Base-by-base conservation (phyloP, 805 yeast genomes). In the Grigorovia humatica region DNA sequence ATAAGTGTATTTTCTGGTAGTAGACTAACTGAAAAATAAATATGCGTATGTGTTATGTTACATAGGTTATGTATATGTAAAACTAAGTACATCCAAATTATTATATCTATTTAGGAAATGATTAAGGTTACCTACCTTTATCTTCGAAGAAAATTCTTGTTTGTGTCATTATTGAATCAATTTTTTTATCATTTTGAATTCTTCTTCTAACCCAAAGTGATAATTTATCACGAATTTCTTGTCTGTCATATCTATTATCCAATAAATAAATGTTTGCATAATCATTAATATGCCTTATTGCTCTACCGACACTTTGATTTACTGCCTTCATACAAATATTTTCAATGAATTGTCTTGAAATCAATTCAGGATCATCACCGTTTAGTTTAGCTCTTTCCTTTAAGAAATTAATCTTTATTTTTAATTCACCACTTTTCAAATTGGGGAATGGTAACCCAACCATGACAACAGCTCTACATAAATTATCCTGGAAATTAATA, bases 361-460 rank as follows among this genome's bases (percentile, higher is more conserved):
- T 77, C 8, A 60, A 67, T 38, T 63, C 63, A 0, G 90, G 86
- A 27, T 72, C 72, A 23, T 62, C 56, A 11, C 51, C 56, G 1
- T 80, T 64, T 0, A 76, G 77, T 0, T 88, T 88, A 4, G 64
- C 64, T 43, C 69, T 70, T 2, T 68, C 61, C 57, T 84, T 88
- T 41, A 90, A 76, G 59, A 75, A 87, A 30, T 77, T 74, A 56
- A 82, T 72, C 62, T 80, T 85, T 12, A 95, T 86, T 27, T 84
- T 75, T 57, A 89, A 70, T 57, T 88, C 96, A 45, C 91, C 95
- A 29, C 93, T 82, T 59, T 76, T 78, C 0, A 84, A 77, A 65
- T 89, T 91, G 0, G 98, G 97, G 59, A 77, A 91, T 1, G 98
- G 97, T 43, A 91, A 65, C 0, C 97, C 98, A 12, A 88, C 73